Conservation (phyloP, 2,329 filamentous ascomycete genomes). For the Aureobasidium sp. region DNA sequence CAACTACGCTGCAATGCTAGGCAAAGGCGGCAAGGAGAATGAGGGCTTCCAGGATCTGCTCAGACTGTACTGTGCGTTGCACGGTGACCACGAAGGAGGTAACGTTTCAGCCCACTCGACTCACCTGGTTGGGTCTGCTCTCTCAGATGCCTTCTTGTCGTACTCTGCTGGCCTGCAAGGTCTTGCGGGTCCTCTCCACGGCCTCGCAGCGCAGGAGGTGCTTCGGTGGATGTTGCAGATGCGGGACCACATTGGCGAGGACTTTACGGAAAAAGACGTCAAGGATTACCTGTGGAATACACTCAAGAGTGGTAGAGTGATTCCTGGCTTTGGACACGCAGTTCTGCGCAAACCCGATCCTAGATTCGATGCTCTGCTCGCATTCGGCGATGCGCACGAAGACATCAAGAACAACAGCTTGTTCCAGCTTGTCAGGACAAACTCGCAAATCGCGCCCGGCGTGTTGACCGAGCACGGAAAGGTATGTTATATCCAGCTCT, state of each 20-base stretch:
- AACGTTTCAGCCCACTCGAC: slow-evolving; percentile 96
- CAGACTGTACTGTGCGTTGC: slow-evolving; percentile 86
- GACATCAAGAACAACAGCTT: slow-evolving; percentile 82
- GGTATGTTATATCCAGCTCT: slow-evolving; percentile 29
- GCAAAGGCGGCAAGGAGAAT: slow-evolving; percentile 78
- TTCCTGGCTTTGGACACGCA: slow-evolving; percentile 91
- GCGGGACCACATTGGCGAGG: slow-evolving; percentile 74
- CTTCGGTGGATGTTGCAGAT: slow-evolving; percentile 95
- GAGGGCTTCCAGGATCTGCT: slow-evolving; percentile 94
- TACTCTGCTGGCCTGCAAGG: slow-evolving; percentile 95
- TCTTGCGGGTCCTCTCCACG: slow-evolving; percentile 86
- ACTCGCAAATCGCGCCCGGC: slow-evolving; percentile 80
- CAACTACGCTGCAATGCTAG: slow-evolving; percentile 95
- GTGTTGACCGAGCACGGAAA: slow-evolving; percentile 94
- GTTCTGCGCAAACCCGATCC: slow-evolving; percentile 96
- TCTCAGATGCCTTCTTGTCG: slow-evolving; percentile 90
- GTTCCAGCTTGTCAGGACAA: slow-evolving; percentile 89
- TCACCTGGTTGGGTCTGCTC: slow-evolving; percentile 86
- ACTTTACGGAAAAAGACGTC: slow-evolving; percentile 73
- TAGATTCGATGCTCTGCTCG: slow-evolving; percentile 92
- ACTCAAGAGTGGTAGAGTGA: slow-evolving; percentile 85
- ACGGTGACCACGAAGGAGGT: slow-evolving; percentile 96
- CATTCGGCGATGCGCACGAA: slow-evolving; percentile 77
- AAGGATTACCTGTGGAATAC: slow-evolving; percentile 87
- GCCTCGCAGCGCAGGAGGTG: slow-evolving; percentile 92